A percentile compares a stretch with the other conserved stretches of the same genome.
These are phyloP conservation scores for Thuidium tamariscinum DNA, from an alignment of 225 moss, liverwort and hornwort genomes.

Conservation along the genomic window DNA sequence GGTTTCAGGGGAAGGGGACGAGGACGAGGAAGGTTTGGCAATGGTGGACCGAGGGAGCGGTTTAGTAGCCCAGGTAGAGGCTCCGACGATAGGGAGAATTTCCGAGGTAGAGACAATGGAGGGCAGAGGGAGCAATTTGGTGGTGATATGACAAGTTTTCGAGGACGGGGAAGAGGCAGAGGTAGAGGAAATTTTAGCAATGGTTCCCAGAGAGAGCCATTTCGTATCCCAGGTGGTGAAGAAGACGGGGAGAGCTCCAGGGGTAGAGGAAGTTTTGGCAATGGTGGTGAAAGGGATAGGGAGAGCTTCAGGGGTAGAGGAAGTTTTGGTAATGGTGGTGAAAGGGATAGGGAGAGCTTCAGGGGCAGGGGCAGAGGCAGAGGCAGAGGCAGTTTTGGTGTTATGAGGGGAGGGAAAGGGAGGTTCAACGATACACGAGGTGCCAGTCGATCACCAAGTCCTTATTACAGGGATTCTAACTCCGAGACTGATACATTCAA, in stretches of 20 bases:
- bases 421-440: not conserved
- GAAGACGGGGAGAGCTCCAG: slow-evolving; percentile 12
- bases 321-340: not conserved
- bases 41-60: slow-evolving; percentile 2
- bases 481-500: not conserved
- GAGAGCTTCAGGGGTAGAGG: not conserved
- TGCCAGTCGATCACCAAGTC: slow-evolving; percentile 4
- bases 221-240: not conserved
- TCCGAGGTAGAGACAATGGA: not conserved
- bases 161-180: slow-evolving; percentile 17
- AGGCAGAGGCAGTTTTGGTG: slow-evolving; percentile 18
- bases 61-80: not conserved
- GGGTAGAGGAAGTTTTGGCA: not conserved
- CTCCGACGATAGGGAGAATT: not conserved
- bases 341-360: not conserved
- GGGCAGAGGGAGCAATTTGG: not conserved
- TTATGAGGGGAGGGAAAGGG: slow-evolving; percentile 2
- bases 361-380: not conserved
- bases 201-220: not conserved
- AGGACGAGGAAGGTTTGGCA: slow-evolving; percentile 8
- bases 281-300: not conserved
- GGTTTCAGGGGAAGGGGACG: slow-evolving; percentile 12
- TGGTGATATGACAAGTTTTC: not conserved
- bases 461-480: not conserved
- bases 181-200: not conserved